Evolutionary conservation across 1,139 yeast genomes (phyloP).

Genomic region (Kodamaea fungicola): DNA sequence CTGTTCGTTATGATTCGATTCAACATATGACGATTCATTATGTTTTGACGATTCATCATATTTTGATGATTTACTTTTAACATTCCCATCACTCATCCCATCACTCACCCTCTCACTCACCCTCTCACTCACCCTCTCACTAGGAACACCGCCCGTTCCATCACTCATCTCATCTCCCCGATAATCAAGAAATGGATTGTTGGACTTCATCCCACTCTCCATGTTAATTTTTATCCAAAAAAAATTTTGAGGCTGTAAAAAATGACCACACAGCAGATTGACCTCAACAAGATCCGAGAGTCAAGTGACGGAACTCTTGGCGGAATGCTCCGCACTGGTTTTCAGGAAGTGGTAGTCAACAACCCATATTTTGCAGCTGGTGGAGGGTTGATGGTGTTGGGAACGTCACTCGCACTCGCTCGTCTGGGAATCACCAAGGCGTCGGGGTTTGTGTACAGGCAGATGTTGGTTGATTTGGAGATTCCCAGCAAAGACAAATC

Average conservation of each 20-base stretch:
- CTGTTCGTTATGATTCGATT: no score
- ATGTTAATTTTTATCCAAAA: background rate
- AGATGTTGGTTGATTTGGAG: slow-evolving; percentile 85
- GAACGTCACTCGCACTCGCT: slow-evolving; percentile 79
- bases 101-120: no score
- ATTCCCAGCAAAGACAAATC: slow-evolving; percentile 93
- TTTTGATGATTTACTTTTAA: no score
- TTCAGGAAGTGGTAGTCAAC: slow-evolving; percentile 56
- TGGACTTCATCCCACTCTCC: background rate
- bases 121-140: no score
- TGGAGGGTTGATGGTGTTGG: slow-evolving; percentile 92
- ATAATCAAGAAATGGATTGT: slow-evolving; percentile 1
- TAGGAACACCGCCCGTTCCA: no score
- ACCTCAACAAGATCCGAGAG: slow-evolving; percentile 34
- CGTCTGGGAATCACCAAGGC: slow-evolving; percentile 65
- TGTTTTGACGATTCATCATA: no score
- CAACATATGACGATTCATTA: no score
- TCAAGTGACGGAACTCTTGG: slow-evolving; percentile 37
- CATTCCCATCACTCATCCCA: no score
- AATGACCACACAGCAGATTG: slow-evolving; percentile 17
- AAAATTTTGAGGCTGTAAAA: background rate
- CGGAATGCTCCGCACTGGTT: slow-evolving; percentile 35
- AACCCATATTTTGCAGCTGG: slow-evolving; percentile 98
- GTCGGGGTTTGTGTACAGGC: slow-evolving; percentile 71
- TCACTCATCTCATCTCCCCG: no score